These are phyloP conservation scores for Cocos nucifera DNA, from an alignment of 176 grass and related monocot species.

Conservation along the genomic window DNA sequence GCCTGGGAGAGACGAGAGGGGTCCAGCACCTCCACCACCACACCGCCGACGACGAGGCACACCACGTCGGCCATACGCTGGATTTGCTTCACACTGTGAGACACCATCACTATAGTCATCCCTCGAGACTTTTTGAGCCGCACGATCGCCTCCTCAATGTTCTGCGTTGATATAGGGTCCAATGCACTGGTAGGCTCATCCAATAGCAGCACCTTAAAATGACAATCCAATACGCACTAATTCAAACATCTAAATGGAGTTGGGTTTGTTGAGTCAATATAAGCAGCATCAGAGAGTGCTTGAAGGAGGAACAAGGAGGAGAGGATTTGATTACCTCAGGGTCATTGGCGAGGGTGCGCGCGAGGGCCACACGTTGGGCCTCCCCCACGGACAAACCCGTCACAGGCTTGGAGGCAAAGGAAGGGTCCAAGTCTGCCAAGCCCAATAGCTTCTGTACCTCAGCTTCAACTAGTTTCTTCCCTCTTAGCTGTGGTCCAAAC, in stretches of 20 bases:
- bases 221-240: neutral
- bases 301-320: too few relatives aligned
- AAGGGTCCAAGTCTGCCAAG: conserved; percentile 53
- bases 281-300: too few relatives aligned
- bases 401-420: conserved; percentile 33
- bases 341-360: conserved; percentile 83
- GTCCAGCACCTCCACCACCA: conserved; percentile 75
- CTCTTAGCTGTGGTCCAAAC: conserved; percentile 63
- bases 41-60: conserved; percentile 75
- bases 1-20: conserved; percentile 51
- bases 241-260: too few relatives aligned
- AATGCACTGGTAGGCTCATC: conserved; percentile 87
- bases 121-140: conserved; percentile 59
- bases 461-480: conserved; percentile 59
- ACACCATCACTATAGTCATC: conserved; percentile 77
- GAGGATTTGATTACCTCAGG: conserved; percentile 39
- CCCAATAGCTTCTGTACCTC: conserved; percentile 54
- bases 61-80: conserved; percentile 77
- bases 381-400: conserved; percentile 86
- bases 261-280: too few relatives aligned
- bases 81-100: conserved; percentile 97
- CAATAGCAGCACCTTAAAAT: conserved; percentile 63
- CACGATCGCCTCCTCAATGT: conserved; percentile 86
- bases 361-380: conserved; percentile 80
- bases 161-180: conserved; percentile 95